These are phyloP conservation scores for Euphorbia tirucalli DNA, from an alignment of 345 rosid species.

Conservation along the genomic window DNA sequence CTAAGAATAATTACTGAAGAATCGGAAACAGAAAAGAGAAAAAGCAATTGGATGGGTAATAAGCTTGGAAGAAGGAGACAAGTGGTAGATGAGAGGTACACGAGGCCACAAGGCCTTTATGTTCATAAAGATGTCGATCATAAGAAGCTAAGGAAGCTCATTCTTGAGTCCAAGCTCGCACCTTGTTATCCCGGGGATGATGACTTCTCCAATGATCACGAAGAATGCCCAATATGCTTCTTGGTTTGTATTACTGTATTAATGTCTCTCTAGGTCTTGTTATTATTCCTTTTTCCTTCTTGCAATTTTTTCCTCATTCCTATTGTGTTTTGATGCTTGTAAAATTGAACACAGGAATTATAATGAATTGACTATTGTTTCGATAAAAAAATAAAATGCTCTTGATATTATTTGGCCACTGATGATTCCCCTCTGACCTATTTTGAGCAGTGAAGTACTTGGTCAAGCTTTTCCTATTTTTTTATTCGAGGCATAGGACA, in stretches of 20 bases:
- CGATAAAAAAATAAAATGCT: not conserved
- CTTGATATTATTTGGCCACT: conserved; percentile 4
- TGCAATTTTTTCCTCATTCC: not conserved
- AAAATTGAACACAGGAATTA: not conserved
- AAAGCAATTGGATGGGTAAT: conserved; percentile 73
- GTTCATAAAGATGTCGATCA: conserved; percentile 84
- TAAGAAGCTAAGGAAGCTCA: conserved; percentile 93
- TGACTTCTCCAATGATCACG: conserved; percentile 67
- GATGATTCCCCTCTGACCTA: not conserved
- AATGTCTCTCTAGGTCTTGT: not conserved
- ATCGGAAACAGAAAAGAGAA: not conserved
- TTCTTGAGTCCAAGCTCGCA: conserved; percentile 92
- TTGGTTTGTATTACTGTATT: conserved; percentile 55
- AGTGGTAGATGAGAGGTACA: conserved; percentile 86
- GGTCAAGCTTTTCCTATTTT: not conserved
- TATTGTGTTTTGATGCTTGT: not conserved
- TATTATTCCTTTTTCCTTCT: not conserved
- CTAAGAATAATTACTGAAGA: too few relatives aligned
- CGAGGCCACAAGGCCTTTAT: conserved; percentile 90
- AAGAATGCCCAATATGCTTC: conserved; percentile 98
- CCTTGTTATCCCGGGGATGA: conserved; percentile 97
- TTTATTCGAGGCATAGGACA: not conserved
- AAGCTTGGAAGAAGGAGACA: conserved; percentile 86
- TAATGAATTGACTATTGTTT: not conserved
- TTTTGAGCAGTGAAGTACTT: not conserved